These are phyloP conservation scores for Macrocystidia cucumis DNA, from an alignment of 1,284 basidiomycete genomes.

Conservation along the genomic window DNA sequence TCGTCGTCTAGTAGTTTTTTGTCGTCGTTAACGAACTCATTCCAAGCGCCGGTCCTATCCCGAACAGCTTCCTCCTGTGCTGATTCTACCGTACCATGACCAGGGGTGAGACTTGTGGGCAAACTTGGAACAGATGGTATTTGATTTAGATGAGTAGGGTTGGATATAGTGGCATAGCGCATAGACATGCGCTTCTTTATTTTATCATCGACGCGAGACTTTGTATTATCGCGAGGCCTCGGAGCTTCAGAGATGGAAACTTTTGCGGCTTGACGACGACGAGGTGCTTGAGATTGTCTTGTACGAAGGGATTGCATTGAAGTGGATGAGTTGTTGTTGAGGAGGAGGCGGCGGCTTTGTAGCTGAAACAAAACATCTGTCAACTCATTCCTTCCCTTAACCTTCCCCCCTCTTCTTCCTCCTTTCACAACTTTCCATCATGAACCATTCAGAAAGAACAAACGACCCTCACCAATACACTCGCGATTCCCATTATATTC, in stretches of 20 bases:
- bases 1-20: constrained; percentile 63
- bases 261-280: constrained; percentile 29
- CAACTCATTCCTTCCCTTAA: too few species aligned
- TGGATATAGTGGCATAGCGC: constrained; percentile 79
- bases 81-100: constrained; percentile 17
- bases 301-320: constrained; percentile 62
- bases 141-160: constrained; percentile 41
- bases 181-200: constrained; percentile 91
- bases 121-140: constrained; percentile 54
- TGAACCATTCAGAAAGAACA: too few species aligned
- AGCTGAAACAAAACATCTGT: too few species aligned
- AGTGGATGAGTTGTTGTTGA: constrained; percentile 2
- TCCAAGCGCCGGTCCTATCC: constrained; percentile 32
- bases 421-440: too few species aligned
- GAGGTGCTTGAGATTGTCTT: constrained; percentile 41
- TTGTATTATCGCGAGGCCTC: constrained; percentile 35
- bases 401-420: too few species aligned
- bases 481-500: too few species aligned
- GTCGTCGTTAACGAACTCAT: constrained; percentile 47
- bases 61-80: constrained; percentile 31
- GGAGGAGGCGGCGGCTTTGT: too few species aligned
- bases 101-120: constrained; percentile 29
- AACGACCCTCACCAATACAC: too few species aligned
- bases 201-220: constrained; percentile 83
- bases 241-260: too few species aligned